These are phyloP conservation scores for Penicillium concentricum DNA, from an alignment of 2,329 filamentous ascomycete genomes.

Conservation along the genomic window DNA sequence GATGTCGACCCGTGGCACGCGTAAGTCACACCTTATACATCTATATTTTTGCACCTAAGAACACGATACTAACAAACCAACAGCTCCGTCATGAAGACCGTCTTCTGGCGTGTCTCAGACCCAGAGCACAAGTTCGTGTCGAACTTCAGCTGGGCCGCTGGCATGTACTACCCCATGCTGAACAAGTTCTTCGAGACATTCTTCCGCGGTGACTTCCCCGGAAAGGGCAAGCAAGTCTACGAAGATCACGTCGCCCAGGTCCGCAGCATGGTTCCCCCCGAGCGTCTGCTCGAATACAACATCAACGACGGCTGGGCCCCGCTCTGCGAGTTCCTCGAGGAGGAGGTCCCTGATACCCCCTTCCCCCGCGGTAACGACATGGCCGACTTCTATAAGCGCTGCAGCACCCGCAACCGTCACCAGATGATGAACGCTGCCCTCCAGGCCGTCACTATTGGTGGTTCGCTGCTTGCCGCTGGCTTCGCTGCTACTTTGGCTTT, in stretches of 20 bases:
- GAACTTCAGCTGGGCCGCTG: constrained; percentile 62
- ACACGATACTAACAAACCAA: neutral
- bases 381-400: constrained; percentile 56
- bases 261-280: constrained; percentile 47
- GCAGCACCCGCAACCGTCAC: constrained; percentile 53
- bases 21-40: constrained; percentile 25
- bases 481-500: constrained; percentile 41
- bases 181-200: constrained; percentile 68
- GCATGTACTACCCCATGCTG: constrained; percentile 69
- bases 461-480: constrained; percentile 49
- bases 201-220: constrained; percentile 66
- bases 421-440: constrained; percentile 57
- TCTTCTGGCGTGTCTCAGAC: constrained; percentile 66
- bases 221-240: constrained; percentile 64
- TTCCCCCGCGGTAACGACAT: constrained; percentile 56
- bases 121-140: constrained; percentile 58
- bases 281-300: constrained; percentile 55
- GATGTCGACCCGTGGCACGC: constrained; percentile 65
- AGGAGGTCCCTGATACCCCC: constrained; percentile 50
- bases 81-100: constrained; percentile 63
- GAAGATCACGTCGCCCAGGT: constrained; percentile 56
- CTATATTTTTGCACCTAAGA: neutral
- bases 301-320: constrained; percentile 56
- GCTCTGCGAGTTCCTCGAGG: constrained; percentile 55
- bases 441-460: constrained; percentile 51